These are phyloP conservation scores for Rhizopogon roseolus DNA, from an alignment of 768 basidiomycete species.

Conservation along the genomic window DNA sequence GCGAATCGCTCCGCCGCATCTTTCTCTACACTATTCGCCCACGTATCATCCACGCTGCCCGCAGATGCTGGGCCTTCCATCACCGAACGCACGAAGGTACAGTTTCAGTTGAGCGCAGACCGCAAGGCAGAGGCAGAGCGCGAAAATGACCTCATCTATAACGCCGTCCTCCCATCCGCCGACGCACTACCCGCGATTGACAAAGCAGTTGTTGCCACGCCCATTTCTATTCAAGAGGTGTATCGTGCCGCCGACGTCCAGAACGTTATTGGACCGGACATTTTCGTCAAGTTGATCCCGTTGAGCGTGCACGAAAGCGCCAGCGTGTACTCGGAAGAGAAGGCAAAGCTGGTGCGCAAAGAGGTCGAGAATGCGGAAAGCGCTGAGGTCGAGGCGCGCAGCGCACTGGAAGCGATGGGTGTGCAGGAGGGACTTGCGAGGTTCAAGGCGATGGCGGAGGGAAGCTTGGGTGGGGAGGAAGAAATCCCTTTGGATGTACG, in stretches of 20 bases:
- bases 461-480: conserved; percentile 54
- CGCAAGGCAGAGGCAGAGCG: conserved; percentile 69
- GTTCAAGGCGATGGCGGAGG: conserved; percentile 69
- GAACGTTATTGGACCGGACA: conserved; percentile 88
- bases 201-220: conserved; percentile 73
- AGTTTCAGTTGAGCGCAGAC: conserved; percentile 72
- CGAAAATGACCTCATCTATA: conserved; percentile 98
- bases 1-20: conserved; percentile 62
- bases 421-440: conserved; percentile 66
- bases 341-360: conserved; percentile 86
- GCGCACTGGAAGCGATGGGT: conserved; percentile 77
- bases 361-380: conserved; percentile 87
- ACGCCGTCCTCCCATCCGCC: conserved; percentile 76
- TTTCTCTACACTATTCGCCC: conserved; percentile 70
- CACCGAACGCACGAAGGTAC: conserved; percentile 78
- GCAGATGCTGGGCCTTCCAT: conserved; percentile 80
- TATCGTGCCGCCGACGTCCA: conserved; percentile 89
- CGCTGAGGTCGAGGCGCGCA: conserved; percentile 75
- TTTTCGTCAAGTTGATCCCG: conserved; percentile 85
- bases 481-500: conserved; percentile 69
- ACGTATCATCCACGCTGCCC: conserved; percentile 77
- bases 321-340: conserved; percentile 96
- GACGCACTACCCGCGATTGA: conserved; percentile 81
- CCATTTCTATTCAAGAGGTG: conserved; percentile 91
- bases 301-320: conserved; percentile 95